phyloP scores from a whole-genome alignment of 495 filamentous ascomycete genomes.

The Margaritispora aquatica region DNA sequence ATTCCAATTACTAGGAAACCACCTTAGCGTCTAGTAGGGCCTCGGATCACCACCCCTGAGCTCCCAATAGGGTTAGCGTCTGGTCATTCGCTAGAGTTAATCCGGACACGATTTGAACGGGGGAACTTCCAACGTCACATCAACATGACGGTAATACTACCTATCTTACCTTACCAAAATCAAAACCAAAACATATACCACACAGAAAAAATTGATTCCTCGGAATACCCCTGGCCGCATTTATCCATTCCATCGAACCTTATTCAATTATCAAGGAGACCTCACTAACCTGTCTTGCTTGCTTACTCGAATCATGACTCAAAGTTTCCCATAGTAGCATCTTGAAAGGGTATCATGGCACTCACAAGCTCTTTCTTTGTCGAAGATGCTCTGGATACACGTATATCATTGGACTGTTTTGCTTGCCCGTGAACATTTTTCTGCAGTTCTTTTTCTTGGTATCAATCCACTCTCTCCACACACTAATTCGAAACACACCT shows the following conservation, averaged over 20 bases:
- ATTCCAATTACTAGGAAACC: too few species aligned
- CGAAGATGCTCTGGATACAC: too few species aligned
- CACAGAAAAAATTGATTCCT: too few species aligned
- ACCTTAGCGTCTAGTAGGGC: too few species aligned
- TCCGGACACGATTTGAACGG: not conserved
- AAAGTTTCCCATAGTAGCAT: too few species aligned
- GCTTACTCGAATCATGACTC: too few species aligned
- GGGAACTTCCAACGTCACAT: not conserved
- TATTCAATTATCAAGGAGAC: not conserved
- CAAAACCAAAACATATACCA: too few species aligned
- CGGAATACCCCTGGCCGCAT: not conserved
- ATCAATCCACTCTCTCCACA: not conserved
- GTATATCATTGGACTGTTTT: not conserved
- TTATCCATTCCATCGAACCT: not conserved
- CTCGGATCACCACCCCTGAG: too few species aligned
- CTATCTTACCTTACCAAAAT: too few species aligned
- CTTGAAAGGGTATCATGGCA: too few species aligned
- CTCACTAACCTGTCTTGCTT: not conserved
- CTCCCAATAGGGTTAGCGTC: too few species aligned
- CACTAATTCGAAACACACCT: not conserved
- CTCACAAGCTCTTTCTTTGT: not conserved
- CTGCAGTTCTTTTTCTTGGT: not conserved
- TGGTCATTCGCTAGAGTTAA: not conserved
- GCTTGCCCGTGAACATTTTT: not conserved
- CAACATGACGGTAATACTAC: too few species aligned